A percentile compares a stretch with the other conserved stretches of the same genome.
These are phyloP conservation scores for Pochonia chlamydosporia DNA, from an alignment of 2,329 filamentous ascomycete species.

Conservation along the genomic window DNA sequence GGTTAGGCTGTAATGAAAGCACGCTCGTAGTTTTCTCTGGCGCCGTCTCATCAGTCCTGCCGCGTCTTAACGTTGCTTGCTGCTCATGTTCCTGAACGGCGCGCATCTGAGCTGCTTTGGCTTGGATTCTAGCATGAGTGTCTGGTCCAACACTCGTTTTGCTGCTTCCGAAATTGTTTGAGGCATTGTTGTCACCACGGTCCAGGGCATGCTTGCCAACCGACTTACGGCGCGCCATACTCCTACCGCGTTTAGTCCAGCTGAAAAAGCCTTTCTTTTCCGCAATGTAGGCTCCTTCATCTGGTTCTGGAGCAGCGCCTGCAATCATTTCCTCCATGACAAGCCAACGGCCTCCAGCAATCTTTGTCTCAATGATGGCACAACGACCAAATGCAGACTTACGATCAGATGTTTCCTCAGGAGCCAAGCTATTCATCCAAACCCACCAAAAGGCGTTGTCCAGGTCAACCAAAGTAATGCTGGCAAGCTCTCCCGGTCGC, in stretches of 20 bases:
- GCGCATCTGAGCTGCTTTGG: conserved; percentile 79
- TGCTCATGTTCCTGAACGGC: conserved; percentile 59
- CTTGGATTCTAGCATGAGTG: conserved; percentile 88
- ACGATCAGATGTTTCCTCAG: conserved; percentile 76
- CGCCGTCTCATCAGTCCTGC: conserved; percentile 51
- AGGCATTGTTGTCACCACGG: conserved; percentile 37
- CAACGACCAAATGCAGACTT: conserved; percentile 94
- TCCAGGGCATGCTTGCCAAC: conserved; percentile 55
- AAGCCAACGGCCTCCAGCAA: conserved; percentile 78
- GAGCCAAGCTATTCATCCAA: conserved; percentile 94
- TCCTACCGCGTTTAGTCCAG: conserved; percentile 67
- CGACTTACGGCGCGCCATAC: conserved; percentile 62
- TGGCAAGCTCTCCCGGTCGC: conserved; percentile 90
- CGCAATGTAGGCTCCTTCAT: conserved; percentile 81
- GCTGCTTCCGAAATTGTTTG: conserved; percentile 45
- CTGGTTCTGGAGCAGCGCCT: conserved; percentile 79
- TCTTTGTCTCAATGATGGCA: conserved; percentile 82
- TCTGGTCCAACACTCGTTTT: conserved; percentile 84
- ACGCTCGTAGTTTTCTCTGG: conserved; percentile 81
- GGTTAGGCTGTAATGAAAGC: conserved; percentile 77
- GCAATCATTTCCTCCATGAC: conserved; percentile 96
- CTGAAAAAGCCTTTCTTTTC: conserved; percentile 95
- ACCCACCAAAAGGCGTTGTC: conserved; percentile 99
- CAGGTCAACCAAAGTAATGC: conserved; percentile 77
- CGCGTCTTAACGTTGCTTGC: conserved; percentile 39